Percentiles rank a stretch among this genome's conserved stretches.
phyloP scores from a whole-genome alignment of 805 yeast genomes.

The Metschnikowia chrysomelidarum region DNA sequence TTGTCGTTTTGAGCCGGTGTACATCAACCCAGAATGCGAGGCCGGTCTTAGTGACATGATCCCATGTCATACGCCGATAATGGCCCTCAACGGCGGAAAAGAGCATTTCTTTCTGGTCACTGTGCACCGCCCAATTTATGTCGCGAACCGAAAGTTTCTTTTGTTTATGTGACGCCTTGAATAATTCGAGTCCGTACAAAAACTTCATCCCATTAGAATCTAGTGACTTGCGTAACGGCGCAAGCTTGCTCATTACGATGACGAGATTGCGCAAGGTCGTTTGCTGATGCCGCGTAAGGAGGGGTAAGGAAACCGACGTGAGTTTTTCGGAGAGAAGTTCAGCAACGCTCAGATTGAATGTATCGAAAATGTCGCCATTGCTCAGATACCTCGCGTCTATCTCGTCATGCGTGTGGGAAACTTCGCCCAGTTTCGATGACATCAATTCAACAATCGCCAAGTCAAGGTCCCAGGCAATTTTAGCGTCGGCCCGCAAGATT shows the following conservation, averaged over 20 bases:
- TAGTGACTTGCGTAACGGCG: conserved; percentile 40
- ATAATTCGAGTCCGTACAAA: conserved; percentile 67
- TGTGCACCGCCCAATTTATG: conserved; percentile 82
- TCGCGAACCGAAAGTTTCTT: conserved; percentile 70
- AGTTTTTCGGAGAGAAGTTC: conserved; percentile 56
- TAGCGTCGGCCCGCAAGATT: conserved; percentile 42
- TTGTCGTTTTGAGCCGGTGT: conserved; percentile 33
- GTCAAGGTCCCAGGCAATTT: conserved; percentile 34
- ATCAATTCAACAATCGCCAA: conserved; percentile 24
- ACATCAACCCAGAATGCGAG: conserved; percentile 63
- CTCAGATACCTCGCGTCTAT: not conserved
- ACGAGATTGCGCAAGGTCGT: conserved; percentile 71
- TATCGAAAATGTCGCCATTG: conserved; percentile 27
- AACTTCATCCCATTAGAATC: conserved; percentile 72
- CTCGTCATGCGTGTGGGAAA: conserved; percentile 2
- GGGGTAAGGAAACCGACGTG: conserved; percentile 67
- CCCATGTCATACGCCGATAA: conserved; percentile 56
- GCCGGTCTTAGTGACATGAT: conserved; percentile 55
- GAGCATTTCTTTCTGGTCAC: conserved; percentile 70
- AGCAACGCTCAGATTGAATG: conserved; percentile 44
- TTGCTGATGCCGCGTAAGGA: conserved; percentile 88
- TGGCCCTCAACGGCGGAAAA: conserved; percentile 47
- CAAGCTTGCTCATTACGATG: conserved; percentile 58
- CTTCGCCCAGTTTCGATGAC: conserved; percentile 1
- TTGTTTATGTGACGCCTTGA: conserved; percentile 50